phyloP scores from a whole-genome alignment of 2,329 filamentous ascomycete genomes.

The Alternaria panax region DNA sequence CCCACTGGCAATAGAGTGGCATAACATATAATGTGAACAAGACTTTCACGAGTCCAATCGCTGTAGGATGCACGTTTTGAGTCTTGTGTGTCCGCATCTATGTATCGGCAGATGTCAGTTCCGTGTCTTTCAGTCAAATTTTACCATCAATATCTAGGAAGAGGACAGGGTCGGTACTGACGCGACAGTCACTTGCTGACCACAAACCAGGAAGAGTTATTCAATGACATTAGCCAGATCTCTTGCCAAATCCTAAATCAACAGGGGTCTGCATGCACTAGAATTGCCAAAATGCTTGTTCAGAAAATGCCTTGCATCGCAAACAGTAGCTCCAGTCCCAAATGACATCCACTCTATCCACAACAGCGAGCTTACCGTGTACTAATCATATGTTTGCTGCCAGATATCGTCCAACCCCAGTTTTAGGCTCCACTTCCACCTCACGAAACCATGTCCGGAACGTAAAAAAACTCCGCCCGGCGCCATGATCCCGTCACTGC shows the following conservation, averaged over 20 bases:
- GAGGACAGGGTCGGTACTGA: neutral
- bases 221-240: neutral
- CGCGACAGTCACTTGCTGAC: neutral
- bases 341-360: neutral
- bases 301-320: neutral
- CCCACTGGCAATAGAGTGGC: neutral
- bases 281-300: neutral
- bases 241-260: neutral
- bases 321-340: neutral
- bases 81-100: neutral
- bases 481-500: slow-evolving; percentile 6
- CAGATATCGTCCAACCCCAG: neutral
- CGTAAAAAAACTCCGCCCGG: neutral
- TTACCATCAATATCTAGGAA: neutral
- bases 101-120: neutral
- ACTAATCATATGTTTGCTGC: neutral
- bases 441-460: neutral
- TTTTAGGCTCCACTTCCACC: neutral
- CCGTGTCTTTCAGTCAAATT: neutral
- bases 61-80: neutral
- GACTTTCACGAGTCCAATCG: neutral
- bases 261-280: neutral
- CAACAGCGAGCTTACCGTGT: neutral
- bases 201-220: neutral
- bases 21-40: neutral